Evolutionary conservation across 2,329 filamentous ascomycete species (phyloP).

Genomic region (Aspergillus tubingensis): DNA sequence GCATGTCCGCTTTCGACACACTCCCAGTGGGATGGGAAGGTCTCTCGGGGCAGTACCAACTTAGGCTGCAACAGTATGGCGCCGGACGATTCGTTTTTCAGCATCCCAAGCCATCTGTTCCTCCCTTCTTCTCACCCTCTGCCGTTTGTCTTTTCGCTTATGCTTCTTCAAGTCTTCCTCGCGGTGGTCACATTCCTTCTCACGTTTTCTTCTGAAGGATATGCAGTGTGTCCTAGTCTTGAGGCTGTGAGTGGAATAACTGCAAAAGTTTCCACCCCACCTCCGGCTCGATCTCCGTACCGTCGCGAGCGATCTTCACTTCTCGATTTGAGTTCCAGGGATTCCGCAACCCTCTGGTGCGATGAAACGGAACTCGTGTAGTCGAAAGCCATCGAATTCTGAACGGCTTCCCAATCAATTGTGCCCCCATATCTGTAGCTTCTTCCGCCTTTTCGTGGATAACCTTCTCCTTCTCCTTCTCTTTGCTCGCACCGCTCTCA

Average conservation of each 20-base stretch:
- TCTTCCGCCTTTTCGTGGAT: constrained; percentile 53
- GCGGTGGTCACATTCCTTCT: background rate
- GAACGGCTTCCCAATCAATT: constrained; percentile 89
- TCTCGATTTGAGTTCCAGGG: constrained; percentile 95
- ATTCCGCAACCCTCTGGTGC: constrained; percentile 82
- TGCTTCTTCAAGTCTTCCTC: background rate
- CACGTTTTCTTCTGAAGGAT: background rate
- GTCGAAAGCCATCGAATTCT: constrained; percentile 88
- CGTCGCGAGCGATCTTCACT: constrained; percentile 93
- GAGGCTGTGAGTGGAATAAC: constrained; percentile 67
- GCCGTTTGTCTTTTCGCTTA: background rate
- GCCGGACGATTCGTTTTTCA: background rate
- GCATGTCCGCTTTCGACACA: background rate
- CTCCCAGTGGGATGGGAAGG: background rate
- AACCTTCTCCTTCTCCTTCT: constrained; percentile 47
- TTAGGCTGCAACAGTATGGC: background rate
- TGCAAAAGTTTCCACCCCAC: constrained; percentile 75
- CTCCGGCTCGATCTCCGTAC: constrained; percentile 84
- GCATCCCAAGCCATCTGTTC: background rate
- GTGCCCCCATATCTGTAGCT: constrained; percentile 47
- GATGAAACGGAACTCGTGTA: constrained; percentile 79
- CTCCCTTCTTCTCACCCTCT: background rate
- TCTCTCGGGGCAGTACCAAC: background rate
- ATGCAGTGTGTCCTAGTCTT: constrained; percentile 4
- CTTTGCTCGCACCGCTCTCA: constrained; percentile 33